A percentile compares a stretch with the other conserved stretches of the same genome.
These are phyloP conservation scores for Metschnikowia aberdeeniae DNA, from an alignment of 805 yeast genomes.

Conservation along the genomic window DNA sequence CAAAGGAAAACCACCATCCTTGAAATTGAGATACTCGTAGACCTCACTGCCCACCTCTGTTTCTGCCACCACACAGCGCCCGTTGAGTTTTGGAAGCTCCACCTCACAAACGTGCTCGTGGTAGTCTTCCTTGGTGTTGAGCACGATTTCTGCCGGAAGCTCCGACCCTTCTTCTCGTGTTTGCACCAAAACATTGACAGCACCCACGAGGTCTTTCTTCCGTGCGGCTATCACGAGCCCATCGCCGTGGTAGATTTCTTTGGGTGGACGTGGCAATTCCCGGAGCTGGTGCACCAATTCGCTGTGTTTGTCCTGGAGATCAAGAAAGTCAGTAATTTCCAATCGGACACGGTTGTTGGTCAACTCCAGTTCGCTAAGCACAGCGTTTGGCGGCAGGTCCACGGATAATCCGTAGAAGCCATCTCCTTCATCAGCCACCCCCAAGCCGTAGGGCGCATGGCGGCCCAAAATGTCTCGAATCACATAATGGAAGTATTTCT, in stretches of 20 bases:
- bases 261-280: conserved; percentile 23
- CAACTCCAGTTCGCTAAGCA: conserved; percentile 7
- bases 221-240: conserved; percentile 37
- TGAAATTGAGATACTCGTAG: conserved; percentile 11
- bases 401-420: conserved; percentile 5
- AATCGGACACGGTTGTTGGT: conserved; percentile 14
- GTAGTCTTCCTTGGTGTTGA: conserved; percentile 39
- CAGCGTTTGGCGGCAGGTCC: not conserved
- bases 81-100: conserved; percentile 58
- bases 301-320: conserved; percentile 26
- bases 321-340: conserved; percentile 16
- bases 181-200: conserved; percentile 28
- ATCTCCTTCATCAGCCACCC: conserved; percentile 6
- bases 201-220: conserved; percentile 24
- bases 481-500: conserved; percentile 11
- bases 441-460: conserved; percentile 13
- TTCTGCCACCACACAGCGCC: conserved; percentile 57
- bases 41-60: conserved; percentile 50
- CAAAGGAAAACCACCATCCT: conserved; percentile 33
- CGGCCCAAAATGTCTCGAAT: conserved; percentile 12
- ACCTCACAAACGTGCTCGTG: conserved; percentile 48
- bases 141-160: conserved; percentile 42
- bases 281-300: conserved; percentile 24
- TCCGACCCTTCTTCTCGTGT: conserved; percentile 41
- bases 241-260: conserved; percentile 24